Conservation (phyloP, 768 basidiomycete species). For the Mycena capillaripes region DNA sequence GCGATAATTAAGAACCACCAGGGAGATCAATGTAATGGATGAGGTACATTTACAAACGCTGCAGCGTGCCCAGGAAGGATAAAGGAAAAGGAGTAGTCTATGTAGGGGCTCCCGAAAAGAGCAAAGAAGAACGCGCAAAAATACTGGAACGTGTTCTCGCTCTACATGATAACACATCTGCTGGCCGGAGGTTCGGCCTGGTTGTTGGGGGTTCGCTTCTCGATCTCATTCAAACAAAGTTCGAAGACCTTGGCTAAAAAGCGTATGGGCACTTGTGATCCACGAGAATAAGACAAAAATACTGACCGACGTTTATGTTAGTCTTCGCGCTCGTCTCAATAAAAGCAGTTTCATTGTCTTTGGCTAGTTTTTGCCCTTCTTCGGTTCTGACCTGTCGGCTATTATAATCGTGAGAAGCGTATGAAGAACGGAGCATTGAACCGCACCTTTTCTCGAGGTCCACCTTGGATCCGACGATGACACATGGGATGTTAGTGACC, state of each 20-base stretch:
- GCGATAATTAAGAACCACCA: conserved; percentile 26
- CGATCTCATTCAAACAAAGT: conserved; percentile 86
- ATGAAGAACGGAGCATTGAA: conserved; percentile 34
- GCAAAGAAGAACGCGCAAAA: conserved; percentile 13
- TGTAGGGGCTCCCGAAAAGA: conserved; percentile 24
- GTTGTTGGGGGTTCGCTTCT: conserved; percentile 69
- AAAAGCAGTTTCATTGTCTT: conserved; percentile 80
- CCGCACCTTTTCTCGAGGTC: conserved; percentile 85
- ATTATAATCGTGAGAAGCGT: conserved; percentile 42
- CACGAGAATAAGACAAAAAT: conserved; percentile 5
- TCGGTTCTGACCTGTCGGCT: conserved; percentile 81
- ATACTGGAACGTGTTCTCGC: conserved; percentile 27
- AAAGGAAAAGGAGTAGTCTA: conserved; percentile 36
- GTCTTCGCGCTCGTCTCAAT: conserved; percentile 95
- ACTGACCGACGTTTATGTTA: conserved; percentile 91
- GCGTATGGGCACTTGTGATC: background rate
- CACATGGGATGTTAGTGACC: conserved; percentile 89
- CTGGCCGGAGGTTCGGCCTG: conserved; percentile 59
- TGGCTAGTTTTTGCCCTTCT: conserved; percentile 84
- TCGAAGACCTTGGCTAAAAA: conserved; percentile 85
- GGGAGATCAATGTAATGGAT: conserved; percentile 31
- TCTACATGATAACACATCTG: conserved; percentile 71
- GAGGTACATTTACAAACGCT: conserved; percentile 52
- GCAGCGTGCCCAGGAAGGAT: conserved; percentile 32
- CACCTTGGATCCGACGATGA: conserved; percentile 93